Evolutionary conservation across 805 yeast genomes (phyloP), one percentile per base, ranked within the genome.

Genomic region (Candida michaelii): DNA sequence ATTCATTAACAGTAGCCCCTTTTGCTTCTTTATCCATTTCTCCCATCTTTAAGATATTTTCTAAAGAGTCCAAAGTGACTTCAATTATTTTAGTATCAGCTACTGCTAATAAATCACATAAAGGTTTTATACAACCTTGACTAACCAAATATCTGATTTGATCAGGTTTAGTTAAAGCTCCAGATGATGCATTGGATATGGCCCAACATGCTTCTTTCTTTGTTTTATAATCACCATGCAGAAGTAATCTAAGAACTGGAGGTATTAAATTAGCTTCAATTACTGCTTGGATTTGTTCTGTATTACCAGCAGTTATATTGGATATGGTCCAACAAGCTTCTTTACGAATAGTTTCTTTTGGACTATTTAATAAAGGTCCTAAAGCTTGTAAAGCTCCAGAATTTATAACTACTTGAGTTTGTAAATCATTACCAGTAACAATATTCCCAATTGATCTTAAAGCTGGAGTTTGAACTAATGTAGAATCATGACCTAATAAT

Each of bases 141-240:
- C 76, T 73, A 27, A 93, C 99, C 52, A 93, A 77, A 67, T 89
- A 93, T 58, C 91, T 80, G 55, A 93, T 90, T 63, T 90, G 96
- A 47, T 89, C 96, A 6, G 98, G 98, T 63, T 82, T 85, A 32
- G 83, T 73, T 55, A 89, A 75, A 16, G 97, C 98, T 55, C 98
- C 98, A 8, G 97, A 86, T 13, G 97, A 87, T 29, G 99, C 98
- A 63, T 93, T 93, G 21, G 97, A 89, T 52, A 93, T 85, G 27
- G 98, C 98, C 99, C 99, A 93, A 75, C 98, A 91, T 3, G 99
- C 99, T 73, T 93, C 99, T 67, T 91, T 93, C 64, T 87, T 87
- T 27, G 98, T 91, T 74, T 89, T 90, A 74, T 89, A 90, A 59
- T 91, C 98, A 48, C 93, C 97, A 43, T 79, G 76, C 30, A 77